A percentile compares a stretch with the other conserved stretches of the same genome.
Conservation (phyloP, 2,329 filamentous ascomycete genomes). For the Phyllosticta capitalensis region DNA sequence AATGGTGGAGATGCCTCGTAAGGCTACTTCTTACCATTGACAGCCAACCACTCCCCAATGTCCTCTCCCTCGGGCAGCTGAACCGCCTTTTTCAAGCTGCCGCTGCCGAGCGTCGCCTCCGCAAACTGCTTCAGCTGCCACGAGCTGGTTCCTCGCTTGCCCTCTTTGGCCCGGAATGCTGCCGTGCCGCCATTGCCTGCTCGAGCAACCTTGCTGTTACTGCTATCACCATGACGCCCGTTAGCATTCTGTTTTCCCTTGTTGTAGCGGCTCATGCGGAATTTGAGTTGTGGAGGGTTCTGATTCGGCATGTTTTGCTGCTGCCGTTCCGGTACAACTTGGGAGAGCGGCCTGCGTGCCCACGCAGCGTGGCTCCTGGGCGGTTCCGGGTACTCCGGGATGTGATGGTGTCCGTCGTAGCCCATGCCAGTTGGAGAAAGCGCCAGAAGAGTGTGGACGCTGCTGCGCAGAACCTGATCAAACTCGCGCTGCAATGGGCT, state of each 20-base stretch:
- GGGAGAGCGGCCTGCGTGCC: not conserved
- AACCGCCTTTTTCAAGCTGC: constrained; percentile 90
- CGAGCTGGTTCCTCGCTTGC: constrained; percentile 76
- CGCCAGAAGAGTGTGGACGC: constrained; percentile 1
- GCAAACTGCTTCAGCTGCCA: constrained; percentile 97
- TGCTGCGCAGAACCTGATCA: constrained; percentile 19
- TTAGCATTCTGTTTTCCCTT: constrained; percentile 1
- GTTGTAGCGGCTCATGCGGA: constrained; percentile 1
- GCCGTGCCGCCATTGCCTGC: constrained; percentile 39
- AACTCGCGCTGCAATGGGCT: constrained; percentile 23
- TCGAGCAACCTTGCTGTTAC: constrained; percentile 9
- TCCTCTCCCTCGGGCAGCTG: constrained; percentile 96
- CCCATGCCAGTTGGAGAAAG: constrained; percentile 1
- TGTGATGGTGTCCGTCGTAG: constrained; percentile 19
- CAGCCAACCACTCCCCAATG: constrained; percentile 94
- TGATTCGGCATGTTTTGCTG: not conserved
- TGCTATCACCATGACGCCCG: not conserved
- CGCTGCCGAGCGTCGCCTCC: constrained; percentile 89
- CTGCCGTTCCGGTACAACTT: not conserved
- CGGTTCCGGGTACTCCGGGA: constrained; percentile 26
- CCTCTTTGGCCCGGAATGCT: constrained; percentile 80
- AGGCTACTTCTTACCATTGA: constrained; percentile 67
- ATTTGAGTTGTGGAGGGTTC: not conserved
- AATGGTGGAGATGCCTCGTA: not conserved
- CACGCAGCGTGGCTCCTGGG: constrained; percentile 1